Conservation (phyloP, 1,139 yeast genomes). For the Blastobotrys aristatus region DNA sequence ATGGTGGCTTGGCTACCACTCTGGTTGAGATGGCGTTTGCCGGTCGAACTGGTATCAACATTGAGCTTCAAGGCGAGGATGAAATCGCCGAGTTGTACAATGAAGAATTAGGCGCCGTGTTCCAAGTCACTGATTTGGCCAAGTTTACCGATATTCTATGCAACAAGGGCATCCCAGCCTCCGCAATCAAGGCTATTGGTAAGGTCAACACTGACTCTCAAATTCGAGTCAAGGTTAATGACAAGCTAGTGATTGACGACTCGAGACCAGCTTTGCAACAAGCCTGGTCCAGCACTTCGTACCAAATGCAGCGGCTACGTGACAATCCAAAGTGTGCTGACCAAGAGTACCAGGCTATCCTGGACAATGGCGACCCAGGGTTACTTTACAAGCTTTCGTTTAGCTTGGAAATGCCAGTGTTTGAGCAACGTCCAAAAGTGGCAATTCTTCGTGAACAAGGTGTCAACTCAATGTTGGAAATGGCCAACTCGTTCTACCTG, state of each 20-base stretch:
- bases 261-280: conserved; percentile 72
- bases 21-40: conserved; percentile 96
- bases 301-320: conserved; percentile 83
- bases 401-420: conserved; percentile 37
- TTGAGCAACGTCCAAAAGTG: conserved; percentile 65
- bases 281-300: conserved; percentile 85
- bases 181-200: conserved; percentile 60
- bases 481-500: conserved; percentile 95
- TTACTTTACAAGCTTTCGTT: conserved; percentile 72
- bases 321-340: conserved; percentile 90
- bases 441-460: conserved; percentile 99
- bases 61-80: conserved; percentile 35
- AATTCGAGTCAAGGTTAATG: conserved; percentile 47
- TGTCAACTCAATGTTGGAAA: conserved; percentile 96
- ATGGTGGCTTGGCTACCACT: conserved; percentile 90
- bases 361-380: conserved; percentile 88
- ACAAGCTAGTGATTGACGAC: conserved; percentile 43
- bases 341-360: conserved; percentile 71
- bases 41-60: conserved; percentile 74
- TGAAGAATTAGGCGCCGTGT: conserved; percentile 95
- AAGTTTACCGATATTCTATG: conserved; percentile 52
- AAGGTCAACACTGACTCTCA: conserved; percentile 48
- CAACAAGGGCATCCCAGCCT: conserved; percentile 53
- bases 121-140: conserved; percentile 68
- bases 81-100: conserved; percentile 51